Evolutionary conservation across 1,284 basidiomycete genomes (phyloP), one percentile per base, ranked within the genome.

Genomic region (Irpex sp.): DNA sequence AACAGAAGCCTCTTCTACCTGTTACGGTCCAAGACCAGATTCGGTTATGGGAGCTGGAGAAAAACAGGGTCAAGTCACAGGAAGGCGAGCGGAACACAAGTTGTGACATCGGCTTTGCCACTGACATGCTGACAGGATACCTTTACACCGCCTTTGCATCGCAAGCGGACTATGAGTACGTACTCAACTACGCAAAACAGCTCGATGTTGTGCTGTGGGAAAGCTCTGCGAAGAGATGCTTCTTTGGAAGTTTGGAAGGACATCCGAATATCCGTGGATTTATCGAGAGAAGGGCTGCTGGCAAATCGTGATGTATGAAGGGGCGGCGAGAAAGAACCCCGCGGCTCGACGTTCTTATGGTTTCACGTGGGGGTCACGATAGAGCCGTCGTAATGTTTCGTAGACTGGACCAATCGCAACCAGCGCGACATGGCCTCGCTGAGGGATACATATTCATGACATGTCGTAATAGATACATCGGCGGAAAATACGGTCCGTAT

Each of bases 1-100:
- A 47, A 49, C 71, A 95, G 91, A 93, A 93, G 72, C 94, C 95
- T 4, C 81, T 97, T 4, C 81, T 98, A 13, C 96, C 96, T 34
- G 93, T 97, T 47, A 98, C 97, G 0, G 96, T 98, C 0, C 96
- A 98, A 70, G 97, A 99, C 78, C 97, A 99, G 78, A 93, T 99
- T 68, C 88, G 97, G 60, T 81, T 99, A 15, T 99, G 97, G 97
- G 97, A 99, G 77, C 82, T 96, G 60, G 97, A 99, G 79, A 90
- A 93, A 76, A 96, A 98, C 75, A 86, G 97, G 58, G 82, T 99
- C 1, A 89, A 92, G 69, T 89, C 91, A 36, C 83, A 91, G 73
- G 92, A 96, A 82, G 93, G 94, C 94, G 72, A 58, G 26, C 49
- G 36, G 34, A 37, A 40, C n/a, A 13, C 48, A 52, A 47, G 31